A percentile compares a stretch with the other conserved stretches of the same genome.
phyloP scores from a whole-genome alignment of 441 rosid genomes.

The Viola pubescens region DNA sequence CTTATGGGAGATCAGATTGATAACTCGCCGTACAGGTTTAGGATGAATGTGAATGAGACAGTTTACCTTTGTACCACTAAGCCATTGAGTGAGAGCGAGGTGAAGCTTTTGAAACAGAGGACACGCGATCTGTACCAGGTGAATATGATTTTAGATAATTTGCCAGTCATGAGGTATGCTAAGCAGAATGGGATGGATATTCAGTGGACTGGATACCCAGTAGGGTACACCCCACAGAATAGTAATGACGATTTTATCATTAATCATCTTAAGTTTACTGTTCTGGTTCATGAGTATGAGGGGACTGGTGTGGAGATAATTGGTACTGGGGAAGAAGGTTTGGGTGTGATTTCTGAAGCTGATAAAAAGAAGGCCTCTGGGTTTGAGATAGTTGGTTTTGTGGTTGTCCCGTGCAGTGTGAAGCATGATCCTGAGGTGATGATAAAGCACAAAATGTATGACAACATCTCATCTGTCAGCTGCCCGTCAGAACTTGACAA shows the following conservation, averaged over 20 bases:
- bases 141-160: conserved; percentile 84
- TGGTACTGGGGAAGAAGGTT: conserved; percentile 93
- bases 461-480: conserved; percentile 40
- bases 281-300: conserved; percentile 82
- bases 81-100: conserved; percentile 55
- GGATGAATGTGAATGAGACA: conserved; percentile 66
- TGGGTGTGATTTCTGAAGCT: conserved; percentile 77
- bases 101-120: conserved; percentile 87
- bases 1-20: conserved; percentile 98
- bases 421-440: conserved; percentile 46
- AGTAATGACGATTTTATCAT: conserved; percentile 76
- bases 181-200: conserved; percentile 63
- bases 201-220: conserved; percentile 96
- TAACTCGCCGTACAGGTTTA: conserved; percentile 79
- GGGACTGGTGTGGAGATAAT: conserved; percentile 78
- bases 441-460: conserved; percentile 62
- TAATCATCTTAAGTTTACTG: conserved; percentile 84
- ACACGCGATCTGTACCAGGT: conserved; percentile 85
- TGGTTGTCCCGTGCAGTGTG: conserved; percentile 87
- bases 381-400: conserved; percentile 85
- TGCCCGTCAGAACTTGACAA: conserved; percentile 73
- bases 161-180: conserved; percentile 79
- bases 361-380: conserved; percentile 70
- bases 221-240: conserved; percentile 69
- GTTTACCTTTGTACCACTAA: conserved; percentile 64